phyloP scores from a whole-genome alignment of 257 asterid species.

The Primulina huaijiensis region DNA sequence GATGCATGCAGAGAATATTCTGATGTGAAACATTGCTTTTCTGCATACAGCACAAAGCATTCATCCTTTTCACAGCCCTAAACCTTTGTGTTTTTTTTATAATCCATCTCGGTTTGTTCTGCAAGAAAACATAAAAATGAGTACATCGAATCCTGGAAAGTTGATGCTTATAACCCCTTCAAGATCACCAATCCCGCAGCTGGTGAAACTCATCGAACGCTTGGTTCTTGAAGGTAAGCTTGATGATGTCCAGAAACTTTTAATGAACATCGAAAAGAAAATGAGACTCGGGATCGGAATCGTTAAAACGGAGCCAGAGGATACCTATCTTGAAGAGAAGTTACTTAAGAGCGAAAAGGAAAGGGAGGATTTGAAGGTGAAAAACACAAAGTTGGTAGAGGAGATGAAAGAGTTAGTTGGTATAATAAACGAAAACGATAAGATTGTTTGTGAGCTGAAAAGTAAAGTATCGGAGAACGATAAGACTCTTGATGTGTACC shows the following conservation, averaged over 20 bases:
- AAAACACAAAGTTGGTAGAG: not conserved
- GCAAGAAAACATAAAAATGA: not conserved
- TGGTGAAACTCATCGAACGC: slow-evolving; percentile 9
- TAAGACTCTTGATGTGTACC: not conserved
- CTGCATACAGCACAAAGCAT: too few relatives aligned
- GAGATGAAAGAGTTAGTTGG: not conserved
- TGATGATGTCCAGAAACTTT: slow-evolving; percentile 11
- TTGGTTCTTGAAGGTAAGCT: slow-evolving; percentile 14
- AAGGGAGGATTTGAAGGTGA: not conserved
- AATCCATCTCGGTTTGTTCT: too few relatives aligned
- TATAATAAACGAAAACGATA: not conserved
- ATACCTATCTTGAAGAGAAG: not conserved
- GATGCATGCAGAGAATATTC: too few relatives aligned
- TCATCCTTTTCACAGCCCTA: too few relatives aligned
- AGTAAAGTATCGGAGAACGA: not conserved
- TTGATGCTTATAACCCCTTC: not conserved
- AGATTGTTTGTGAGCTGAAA: not conserved
- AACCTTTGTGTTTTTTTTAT: too few relatives aligned
- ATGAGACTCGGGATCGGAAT: slow-evolving; percentile 6
- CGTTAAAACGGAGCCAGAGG: slow-evolving; percentile 20
- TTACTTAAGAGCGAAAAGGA: not conserved
- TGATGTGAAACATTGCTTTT: too few relatives aligned
- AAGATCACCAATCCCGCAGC: slow-evolving; percentile 20
- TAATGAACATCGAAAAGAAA: slow-evolving; percentile 27
- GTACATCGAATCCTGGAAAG: not conserved